Evolutionary conservation across 2,329 filamentous ascomycete genomes (phyloP), one percentile per base, ranked within the genome.

Genomic region (Sporothrix phasma): DNA sequence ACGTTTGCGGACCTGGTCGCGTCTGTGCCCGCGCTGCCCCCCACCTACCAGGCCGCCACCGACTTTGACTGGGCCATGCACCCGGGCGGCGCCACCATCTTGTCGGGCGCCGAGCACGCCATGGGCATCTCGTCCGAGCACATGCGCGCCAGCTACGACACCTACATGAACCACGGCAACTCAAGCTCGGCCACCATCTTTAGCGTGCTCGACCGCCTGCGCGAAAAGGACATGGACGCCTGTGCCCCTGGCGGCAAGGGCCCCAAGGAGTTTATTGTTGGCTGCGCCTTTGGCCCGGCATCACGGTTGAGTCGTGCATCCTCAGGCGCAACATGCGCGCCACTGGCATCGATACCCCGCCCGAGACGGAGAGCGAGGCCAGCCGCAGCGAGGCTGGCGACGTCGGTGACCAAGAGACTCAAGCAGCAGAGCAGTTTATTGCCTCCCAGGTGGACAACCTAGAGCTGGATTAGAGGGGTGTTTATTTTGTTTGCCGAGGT

Each of bases 31-130:
- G 47, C 74, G 0, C 73, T 84, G 2, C 80, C 82, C 0, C 70
- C 72, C 5, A 69, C 73, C 7, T 81, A 80, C 69, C 70, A 72
- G n/a, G 67, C 72, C 0, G 76, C 86, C 0, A 72, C 77, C 0
- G 82, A 87, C 65, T 88, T 88, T 68, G 87, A 90, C 75, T 90
- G 87, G 87, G 87, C 86, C 0, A 81, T 90, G 71, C 87, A 90
- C 69, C 87, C 87, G 0, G 87, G 87, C 4, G 87, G 87, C 19
- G 79, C 84, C 0, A 84, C 85, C 0, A 88, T 90, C 47, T 76
- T 90, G 2, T 79, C 84, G 0, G 85, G 85, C 0, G 84, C 87
- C 0, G 83, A 88, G 71, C 76, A 76, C 47, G 78, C 76, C 1
- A 78, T 90, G 77, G 72, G 74, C 5, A 80, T 89, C 54, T 78